phyloP scores from a whole-genome alignment of 306 rosid species.

The Trifolium subterraneum region DNA sequence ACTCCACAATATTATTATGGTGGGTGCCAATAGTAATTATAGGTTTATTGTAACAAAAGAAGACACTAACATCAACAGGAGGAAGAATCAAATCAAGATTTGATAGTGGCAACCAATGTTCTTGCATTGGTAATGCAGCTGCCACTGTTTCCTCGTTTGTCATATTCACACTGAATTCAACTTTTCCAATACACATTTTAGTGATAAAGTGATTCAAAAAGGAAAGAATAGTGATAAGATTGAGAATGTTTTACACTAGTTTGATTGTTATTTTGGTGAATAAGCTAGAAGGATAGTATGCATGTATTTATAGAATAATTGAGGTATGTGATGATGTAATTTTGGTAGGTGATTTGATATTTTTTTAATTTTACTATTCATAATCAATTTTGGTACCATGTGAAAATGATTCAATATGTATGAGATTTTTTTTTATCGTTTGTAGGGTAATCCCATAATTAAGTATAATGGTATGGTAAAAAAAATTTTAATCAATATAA shows the following conservation, averaged over 20 bases:
- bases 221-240: too few species aligned
- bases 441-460: neutral
- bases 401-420: neutral
- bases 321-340: neutral
- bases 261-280: neutral
- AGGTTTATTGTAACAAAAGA: constrained; percentile 61
- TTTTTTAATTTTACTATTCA: neutral
- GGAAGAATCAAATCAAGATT: constrained; percentile 79
- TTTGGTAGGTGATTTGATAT: neutral
- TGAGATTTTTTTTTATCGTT: neutral
- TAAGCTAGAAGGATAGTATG: neutral
- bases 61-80: constrained; percentile 58
- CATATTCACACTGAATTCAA: constrained; percentile 42
- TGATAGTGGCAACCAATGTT: constrained; percentile 71
- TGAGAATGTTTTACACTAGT: neutral
- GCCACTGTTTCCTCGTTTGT: constrained; percentile 61
- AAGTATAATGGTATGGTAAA: neutral
- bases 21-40: neutral
- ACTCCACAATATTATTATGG: constrained; percentile 30
- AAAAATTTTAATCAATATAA: too few species aligned
- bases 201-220: neutral
- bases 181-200: constrained; percentile 33
- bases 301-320: constrained; percentile 6
- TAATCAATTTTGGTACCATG: too few species aligned
- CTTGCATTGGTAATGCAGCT: constrained; percentile 59